Evolutionary conservation across 768 basidiomycete genomes (phyloP).

Genomic region (Kwoniella newhampshirensis): DNA sequence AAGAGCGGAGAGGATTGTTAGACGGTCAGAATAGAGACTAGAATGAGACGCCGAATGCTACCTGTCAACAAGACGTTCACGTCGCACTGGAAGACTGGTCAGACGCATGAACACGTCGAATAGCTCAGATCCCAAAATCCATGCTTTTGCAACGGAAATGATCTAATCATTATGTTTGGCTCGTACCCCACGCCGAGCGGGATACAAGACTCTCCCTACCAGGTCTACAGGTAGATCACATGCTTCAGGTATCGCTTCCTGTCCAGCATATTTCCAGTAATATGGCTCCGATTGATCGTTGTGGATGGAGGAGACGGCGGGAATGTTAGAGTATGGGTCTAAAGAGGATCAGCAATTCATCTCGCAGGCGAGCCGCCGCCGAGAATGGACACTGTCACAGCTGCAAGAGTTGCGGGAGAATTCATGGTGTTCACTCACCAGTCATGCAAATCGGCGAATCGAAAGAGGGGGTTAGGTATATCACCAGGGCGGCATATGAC

Average conservation of each 20-base stretch:
- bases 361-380: background rate
- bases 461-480: constrained; percentile 42
- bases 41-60: no score
- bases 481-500: constrained; percentile 41
- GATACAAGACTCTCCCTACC: constrained; percentile 38
- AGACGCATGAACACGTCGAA: no score
- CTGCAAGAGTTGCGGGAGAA: background rate
- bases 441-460: constrained; percentile 38
- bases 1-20: constrained; percentile 36
- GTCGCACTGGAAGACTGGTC: no score
- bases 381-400: no score
- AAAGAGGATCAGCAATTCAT: background rate
- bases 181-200: constrained; percentile 1
- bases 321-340: constrained; percentile 31
- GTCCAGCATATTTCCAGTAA: constrained; percentile 27
- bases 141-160: no score
- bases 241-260: constrained; percentile 22
- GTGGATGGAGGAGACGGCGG: background rate
- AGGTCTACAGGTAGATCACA: constrained; percentile 40
- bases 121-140: no score
- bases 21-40: constrained; percentile 1
- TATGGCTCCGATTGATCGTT: constrained; percentile 6
- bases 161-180: no score
- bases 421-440: constrained; percentile 24
- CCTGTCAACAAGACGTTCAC: no score